Conservation (phyloP, 805 yeast genomes). For the Wickerhamiella nectarea region DNA sequence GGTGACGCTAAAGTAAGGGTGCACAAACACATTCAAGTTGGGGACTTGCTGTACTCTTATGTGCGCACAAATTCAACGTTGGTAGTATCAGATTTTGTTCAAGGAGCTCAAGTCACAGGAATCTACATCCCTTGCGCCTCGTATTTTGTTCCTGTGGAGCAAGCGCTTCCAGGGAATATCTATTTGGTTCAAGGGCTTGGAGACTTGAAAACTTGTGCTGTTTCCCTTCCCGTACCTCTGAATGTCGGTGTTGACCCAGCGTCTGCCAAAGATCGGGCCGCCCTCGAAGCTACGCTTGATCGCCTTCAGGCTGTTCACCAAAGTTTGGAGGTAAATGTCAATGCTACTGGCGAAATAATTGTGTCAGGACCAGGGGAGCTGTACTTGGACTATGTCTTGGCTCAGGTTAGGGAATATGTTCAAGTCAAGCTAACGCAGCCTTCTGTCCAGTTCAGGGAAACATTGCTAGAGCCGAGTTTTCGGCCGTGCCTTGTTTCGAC, state of each 20-base stretch:
- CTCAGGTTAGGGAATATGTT: constrained; percentile 47
- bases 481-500: constrained; percentile 53
- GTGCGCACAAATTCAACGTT: background rate
- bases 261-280: constrained; percentile 65
- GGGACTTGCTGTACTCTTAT: background rate
- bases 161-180: constrained; percentile 48
- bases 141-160: constrained; percentile 42
- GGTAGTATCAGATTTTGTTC: no score
- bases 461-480: constrained; percentile 50
- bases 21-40: background rate
- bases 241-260: constrained; percentile 76
- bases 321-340: constrained; percentile 55
- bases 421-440: constrained; percentile 80
- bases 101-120: background rate
- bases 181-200: constrained; percentile 60
- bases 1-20: background rate
- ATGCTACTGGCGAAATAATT: constrained; percentile 80
- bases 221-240: no score
- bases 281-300: constrained; percentile 54
- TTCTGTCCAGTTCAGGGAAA: constrained; percentile 63
- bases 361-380: constrained; percentile 77
- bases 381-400: constrained; percentile 71
- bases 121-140: constrained; percentile 52
- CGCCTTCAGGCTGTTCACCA: constrained; percentile 49
- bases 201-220: no score